Evolutionary conservation across 108 stramenopile genomes (phyloP).

Genomic region (Cyclotella baltica): DNA sequence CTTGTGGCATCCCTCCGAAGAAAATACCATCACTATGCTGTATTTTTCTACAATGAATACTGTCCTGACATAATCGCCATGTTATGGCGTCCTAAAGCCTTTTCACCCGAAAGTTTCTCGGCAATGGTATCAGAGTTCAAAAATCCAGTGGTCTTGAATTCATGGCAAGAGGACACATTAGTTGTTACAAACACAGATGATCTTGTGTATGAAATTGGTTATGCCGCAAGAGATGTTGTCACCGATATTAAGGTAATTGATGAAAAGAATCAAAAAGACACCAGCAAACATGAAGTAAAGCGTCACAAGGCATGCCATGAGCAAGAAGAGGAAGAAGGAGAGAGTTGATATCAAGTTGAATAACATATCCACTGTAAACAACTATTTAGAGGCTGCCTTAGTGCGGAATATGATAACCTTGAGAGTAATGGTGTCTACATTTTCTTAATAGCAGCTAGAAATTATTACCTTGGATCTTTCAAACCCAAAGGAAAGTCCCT

Average conservation of each 20-base stretch:
- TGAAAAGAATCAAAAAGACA: slow-evolving; percentile 20
- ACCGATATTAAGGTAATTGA: slow-evolving; percentile 63
- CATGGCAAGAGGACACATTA: slow-evolving; percentile 71
- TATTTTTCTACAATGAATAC: slow-evolving; percentile 87
- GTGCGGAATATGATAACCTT: no score
- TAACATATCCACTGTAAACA: no score
- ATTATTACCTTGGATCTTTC: no score
- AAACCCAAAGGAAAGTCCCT: no score
- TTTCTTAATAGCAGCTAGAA: no score
- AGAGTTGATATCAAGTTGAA: background rate
- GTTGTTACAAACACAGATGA: slow-evolving; percentile 70
- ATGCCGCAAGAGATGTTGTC: slow-evolving; percentile 55
- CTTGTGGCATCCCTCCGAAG: slow-evolving; percentile 62
- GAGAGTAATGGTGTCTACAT: no score
- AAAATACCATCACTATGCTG: slow-evolving; percentile 64
- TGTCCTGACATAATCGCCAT: slow-evolving; percentile 82
- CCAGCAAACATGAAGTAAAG: slow-evolving; percentile 4
- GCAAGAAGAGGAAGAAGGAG: background rate
- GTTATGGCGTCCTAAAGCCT: slow-evolving; percentile 77
- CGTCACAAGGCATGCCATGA: background rate
- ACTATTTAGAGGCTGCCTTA: no score
- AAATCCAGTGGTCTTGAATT: slow-evolving; percentile 52
- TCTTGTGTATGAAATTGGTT: slow-evolving; percentile 64
- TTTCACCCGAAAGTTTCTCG: slow-evolving; percentile 64
- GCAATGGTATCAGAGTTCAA: slow-evolving; percentile 75